Conservation (phyloP, 2,329 filamentous ascomycete species). For the Blastomyces silverae region DNA sequence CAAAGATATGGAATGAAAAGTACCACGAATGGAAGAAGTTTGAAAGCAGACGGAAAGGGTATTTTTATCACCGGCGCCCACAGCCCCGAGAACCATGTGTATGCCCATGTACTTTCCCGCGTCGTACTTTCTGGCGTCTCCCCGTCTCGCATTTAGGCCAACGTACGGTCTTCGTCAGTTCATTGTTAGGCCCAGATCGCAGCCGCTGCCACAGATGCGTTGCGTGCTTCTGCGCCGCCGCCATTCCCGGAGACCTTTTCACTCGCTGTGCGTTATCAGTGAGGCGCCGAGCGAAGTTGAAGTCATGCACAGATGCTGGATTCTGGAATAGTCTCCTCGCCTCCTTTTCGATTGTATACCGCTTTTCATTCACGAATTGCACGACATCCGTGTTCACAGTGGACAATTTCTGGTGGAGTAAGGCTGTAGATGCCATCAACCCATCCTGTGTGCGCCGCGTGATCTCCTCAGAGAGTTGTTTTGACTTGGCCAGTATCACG, state of each 20-base stretch:
- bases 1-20: background rate
- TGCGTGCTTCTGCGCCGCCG: constrained; percentile 33
- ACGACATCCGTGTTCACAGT: constrained; percentile 28
- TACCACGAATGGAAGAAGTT: no score
- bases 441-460: constrained; percentile 29
- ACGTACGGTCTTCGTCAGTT: no score
- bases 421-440: constrained; percentile 30
- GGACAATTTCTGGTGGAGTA: constrained; percentile 29
- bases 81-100: background rate
- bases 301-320: constrained; percentile 24
- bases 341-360: constrained; percentile 18
- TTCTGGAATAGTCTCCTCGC: constrained; percentile 24
- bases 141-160: background rate
- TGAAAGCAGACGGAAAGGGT: background rate
- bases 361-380: constrained; percentile 27
- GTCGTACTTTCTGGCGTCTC: background rate
- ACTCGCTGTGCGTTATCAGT: constrained; percentile 28
- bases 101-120: background rate
- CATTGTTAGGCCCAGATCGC: background rate
- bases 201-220: constrained; percentile 2
- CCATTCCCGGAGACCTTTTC: constrained; percentile 29
- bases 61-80: background rate
- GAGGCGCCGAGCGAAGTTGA: constrained; percentile 21
- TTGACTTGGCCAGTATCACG: constrained; percentile 30
- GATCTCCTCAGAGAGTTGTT: constrained; percentile 32